Conservation (phyloP, 495 filamentous ascomycete genomes). For the Daldinia decipiens region DNA sequence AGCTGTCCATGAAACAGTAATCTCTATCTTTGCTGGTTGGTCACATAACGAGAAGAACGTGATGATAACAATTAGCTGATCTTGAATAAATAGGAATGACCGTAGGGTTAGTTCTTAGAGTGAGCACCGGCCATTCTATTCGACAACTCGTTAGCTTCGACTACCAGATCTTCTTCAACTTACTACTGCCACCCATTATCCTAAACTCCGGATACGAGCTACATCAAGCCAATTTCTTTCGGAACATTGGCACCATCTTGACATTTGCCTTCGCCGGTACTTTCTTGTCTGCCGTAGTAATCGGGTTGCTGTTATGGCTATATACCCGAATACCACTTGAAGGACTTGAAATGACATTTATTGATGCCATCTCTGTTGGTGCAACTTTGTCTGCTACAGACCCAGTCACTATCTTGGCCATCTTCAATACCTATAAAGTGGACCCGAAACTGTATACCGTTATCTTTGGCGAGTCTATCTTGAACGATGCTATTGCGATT, state of each 20-base stretch:
- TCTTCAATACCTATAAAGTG: constrained; percentile 99
- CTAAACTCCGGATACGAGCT: constrained; percentile 96
- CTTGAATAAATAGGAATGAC: constrained; percentile 79
- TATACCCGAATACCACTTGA: constrained; percentile 90
- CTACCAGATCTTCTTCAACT: constrained; percentile 99
- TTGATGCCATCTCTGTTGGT: constrained; percentile 94
- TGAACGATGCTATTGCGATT: constrained; percentile 98
- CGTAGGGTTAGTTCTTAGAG: constrained; percentile 86
- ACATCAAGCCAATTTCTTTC: constrained; percentile 98
- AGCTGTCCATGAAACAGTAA: constrained; percentile 95
- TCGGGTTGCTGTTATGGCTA: constrained; percentile 85
- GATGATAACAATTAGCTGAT: constrained; percentile 8
- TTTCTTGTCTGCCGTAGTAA: constrained; percentile 94
- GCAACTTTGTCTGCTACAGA: constrained; percentile 97
- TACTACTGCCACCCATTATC: constrained; percentile 96
- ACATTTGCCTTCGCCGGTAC: constrained; percentile 99
- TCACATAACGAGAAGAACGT: constrained; percentile 9
- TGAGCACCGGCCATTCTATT: constrained; percentile 81
- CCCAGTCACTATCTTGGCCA: constrained; percentile 95
- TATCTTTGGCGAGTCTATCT: constrained; percentile 97
- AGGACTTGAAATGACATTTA: constrained; percentile 83
- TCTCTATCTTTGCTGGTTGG: constrained; percentile 96
- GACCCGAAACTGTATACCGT: constrained; percentile 98
- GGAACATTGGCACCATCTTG: constrained; percentile 96
- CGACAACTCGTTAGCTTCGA: constrained; percentile 92